These are phyloP conservation scores for Encephalitozoon cuniculi DNA, from an alignment of 371 early-diverging fungal species.

Conservation along the genomic window DNA sequence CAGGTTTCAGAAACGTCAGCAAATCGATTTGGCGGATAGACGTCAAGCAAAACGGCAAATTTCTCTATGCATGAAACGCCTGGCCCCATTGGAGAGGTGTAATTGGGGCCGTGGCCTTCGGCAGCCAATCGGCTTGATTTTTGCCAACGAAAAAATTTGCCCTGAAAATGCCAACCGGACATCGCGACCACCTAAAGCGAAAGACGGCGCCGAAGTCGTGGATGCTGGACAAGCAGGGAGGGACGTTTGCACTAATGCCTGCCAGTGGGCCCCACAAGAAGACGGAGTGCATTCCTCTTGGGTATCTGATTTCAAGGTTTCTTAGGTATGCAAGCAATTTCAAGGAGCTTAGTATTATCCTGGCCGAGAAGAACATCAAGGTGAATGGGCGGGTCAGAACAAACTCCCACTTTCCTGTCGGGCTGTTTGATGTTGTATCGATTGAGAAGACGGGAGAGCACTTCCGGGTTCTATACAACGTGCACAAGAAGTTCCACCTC, in stretches of 20 bases:
- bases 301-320: slow-evolving; percentile 92
- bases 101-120: neutral
- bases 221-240: slow-evolving; percentile 98
- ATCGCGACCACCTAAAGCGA: slow-evolving; percentile 99
- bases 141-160: slow-evolving; percentile 41
- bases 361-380: slow-evolving; percentile 92
- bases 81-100: neutral
- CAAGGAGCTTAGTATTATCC: slow-evolving; percentile 87
- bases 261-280: slow-evolving; percentile 96
- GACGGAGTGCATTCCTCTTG: slow-evolving; percentile 91
- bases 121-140: slow-evolving; percentile 3
- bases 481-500: slow-evolving; percentile 95
- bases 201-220: slow-evolving; percentile 97
- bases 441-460: slow-evolving; percentile 96
- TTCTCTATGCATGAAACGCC: neutral
- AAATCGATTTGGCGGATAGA: neutral
- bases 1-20: neutral
- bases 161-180: slow-evolving; percentile 65
- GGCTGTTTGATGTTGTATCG: slow-evolving; percentile 96
- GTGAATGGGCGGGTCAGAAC: slow-evolving; percentile 97
- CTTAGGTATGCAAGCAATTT: slow-evolving; percentile 92
- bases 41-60: neutral
- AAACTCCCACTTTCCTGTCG: slow-evolving; percentile 91
- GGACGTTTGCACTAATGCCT: slow-evolving; percentile 91
- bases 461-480: slow-evolving; percentile 96